Percentiles rank a stretch among this genome's conserved stretches.
phyloP scores from a whole-genome alignment of 2,329 filamentous ascomycete genomes.

The Catunica adiposa region DNA sequence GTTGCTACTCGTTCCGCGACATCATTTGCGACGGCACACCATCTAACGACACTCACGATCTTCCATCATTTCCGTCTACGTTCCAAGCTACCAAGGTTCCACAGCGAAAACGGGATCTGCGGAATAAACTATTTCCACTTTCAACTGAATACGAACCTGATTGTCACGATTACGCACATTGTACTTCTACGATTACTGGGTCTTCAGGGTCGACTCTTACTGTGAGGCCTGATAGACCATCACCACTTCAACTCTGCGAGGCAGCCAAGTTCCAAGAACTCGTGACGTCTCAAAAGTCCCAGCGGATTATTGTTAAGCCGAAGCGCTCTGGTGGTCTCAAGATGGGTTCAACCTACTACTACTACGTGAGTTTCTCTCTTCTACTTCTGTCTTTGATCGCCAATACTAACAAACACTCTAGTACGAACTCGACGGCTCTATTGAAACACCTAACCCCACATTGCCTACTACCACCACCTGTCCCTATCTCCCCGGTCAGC shows the following conservation, averaged over 20 bases:
- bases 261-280: too few relatives aligned
- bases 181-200: too few relatives aligned
- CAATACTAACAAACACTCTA: constrained; percentile 23
- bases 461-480: constrained; percentile 63
- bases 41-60: background rate
- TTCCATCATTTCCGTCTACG: background rate
- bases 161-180: too few relatives aligned
- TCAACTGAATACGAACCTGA: background rate
- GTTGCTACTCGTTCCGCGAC: constrained; percentile 72
- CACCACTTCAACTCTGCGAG: too few relatives aligned
- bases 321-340: constrained; percentile 49
- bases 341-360: constrained; percentile 91
- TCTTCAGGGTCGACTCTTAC: too few relatives aligned
- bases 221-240: too few relatives aligned
- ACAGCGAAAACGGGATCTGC: too few relatives aligned
- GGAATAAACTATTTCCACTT: background rate
- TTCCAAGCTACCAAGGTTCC: background rate
- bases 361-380: constrained; percentile 51
- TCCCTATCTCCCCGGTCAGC: constrained; percentile 74
- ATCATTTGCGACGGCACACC: constrained; percentile 56
- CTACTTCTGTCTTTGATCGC: background rate
- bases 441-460: constrained; percentile 58
- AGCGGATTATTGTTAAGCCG: background rate
- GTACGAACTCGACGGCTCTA: constrained; percentile 69
- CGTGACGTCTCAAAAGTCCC: too few relatives aligned